Conservation (phyloP, 495 filamentous ascomycete species). For the Baudoinia panamericana region DNA sequence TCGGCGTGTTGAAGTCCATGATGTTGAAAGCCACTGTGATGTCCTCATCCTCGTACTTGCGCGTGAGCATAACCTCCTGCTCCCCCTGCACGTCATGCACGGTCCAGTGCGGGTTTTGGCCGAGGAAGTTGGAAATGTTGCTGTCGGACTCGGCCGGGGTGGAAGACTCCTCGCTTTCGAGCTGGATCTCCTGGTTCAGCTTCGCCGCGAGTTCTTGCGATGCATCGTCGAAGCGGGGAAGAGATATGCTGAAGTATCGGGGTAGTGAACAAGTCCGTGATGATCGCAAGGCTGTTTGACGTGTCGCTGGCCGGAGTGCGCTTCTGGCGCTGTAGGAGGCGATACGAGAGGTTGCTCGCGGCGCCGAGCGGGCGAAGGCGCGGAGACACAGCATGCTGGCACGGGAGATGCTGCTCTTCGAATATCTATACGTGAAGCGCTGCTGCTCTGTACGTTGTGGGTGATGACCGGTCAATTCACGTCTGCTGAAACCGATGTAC, state of each 20-base stretch:
- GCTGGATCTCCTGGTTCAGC: conserved; percentile 61
- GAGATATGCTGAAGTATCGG: conserved; percentile 11
- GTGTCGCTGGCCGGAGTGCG: conserved; percentile 4
- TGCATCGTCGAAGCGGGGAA: conserved; percentile 37
- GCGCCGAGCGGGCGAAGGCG: conserved; percentile 13
- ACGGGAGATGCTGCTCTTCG: not conserved
- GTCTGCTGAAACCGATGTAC: no score
- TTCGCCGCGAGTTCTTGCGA: conserved; percentile 57
- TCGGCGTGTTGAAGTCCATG: conserved; percentile 66
- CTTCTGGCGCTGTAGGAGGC: conserved; percentile 4
- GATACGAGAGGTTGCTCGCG: conserved; percentile 12
- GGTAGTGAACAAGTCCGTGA: not conserved
- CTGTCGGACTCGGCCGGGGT: conserved; percentile 38
- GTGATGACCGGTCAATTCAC: no score
- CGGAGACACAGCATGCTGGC: conserved; percentile 19
- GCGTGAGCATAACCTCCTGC: conserved; percentile 73
- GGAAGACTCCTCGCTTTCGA: conserved; percentile 44
- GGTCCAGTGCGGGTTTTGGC: conserved; percentile 55
- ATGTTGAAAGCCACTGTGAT: conserved; percentile 91
- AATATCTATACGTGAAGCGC: no score
- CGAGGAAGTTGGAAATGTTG: conserved; percentile 58
- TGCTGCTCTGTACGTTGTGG: no score
- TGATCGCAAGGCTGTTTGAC: not conserved
- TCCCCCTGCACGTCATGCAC: conserved; percentile 66
- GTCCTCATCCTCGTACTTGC: conserved; percentile 75